These are phyloP conservation scores for Boletus subparvulus DNA, from an alignment of 768 basidiomycete genomes.

Conservation along the genomic window DNA sequence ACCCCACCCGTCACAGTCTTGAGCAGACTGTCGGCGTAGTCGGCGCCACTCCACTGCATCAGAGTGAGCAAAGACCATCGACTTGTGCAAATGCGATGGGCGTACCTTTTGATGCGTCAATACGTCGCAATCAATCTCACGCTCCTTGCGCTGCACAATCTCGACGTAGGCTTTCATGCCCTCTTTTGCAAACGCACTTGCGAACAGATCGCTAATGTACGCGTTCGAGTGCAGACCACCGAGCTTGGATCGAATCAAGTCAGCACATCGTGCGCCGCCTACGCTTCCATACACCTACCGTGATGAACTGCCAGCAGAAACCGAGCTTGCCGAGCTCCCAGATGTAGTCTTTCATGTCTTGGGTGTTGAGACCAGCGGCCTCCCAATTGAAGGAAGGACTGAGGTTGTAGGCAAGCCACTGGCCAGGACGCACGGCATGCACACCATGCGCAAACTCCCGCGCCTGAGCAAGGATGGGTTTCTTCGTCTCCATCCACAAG, in stretches of 20 bases:
- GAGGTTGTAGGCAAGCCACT: slow-evolving; percentile 97
- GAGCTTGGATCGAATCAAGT: slow-evolving; percentile 51
- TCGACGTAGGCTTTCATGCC: slow-evolving; percentile 99
- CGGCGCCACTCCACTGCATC: slow-evolving; percentile 87
- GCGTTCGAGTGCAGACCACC: slow-evolving; percentile 97
- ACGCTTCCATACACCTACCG: slow-evolving; percentile 50
- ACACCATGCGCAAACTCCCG: slow-evolving; percentile 90
- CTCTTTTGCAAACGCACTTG: slow-evolving; percentile 82
- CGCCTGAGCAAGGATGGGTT: slow-evolving; percentile 89
- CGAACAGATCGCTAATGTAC: slow-evolving; percentile 93
- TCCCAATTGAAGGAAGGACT: slow-evolving; percentile 95
- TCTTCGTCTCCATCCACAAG: slow-evolving; percentile 97
- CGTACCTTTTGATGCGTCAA: slow-evolving; percentile 94
- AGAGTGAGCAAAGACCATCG: slow-evolving; percentile 16
- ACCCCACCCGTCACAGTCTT: slow-evolving; percentile 98
- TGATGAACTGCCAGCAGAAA: slow-evolving; percentile 99
- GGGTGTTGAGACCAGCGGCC: slow-evolving; percentile 82
- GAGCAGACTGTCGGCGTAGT: slow-evolving; percentile 86
- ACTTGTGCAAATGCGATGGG: background rate
- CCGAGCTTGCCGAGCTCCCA: slow-evolving; percentile 95
- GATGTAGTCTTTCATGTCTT: slow-evolving; percentile 84
- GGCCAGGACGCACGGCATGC: slow-evolving; percentile 74
- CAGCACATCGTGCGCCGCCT: background rate
- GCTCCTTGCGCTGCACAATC: slow-evolving; percentile 87
- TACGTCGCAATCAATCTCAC: slow-evolving; percentile 93